phyloP scores from a whole-genome alignment of 768 basidiomycete genomes.

The Leccinum boreale region DNA sequence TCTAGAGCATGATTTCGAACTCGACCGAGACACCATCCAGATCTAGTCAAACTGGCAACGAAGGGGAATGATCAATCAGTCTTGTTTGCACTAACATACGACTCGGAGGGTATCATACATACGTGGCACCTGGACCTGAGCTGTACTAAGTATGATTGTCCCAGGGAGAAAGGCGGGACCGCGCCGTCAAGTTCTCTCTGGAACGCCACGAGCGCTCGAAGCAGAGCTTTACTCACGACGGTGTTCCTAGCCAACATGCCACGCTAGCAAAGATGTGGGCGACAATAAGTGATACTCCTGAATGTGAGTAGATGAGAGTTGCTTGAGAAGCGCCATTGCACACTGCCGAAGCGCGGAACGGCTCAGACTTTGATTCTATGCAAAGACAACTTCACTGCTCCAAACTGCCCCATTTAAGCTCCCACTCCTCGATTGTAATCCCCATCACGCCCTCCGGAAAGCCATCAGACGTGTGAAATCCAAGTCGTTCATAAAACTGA shows the following conservation, averaged over 20 bases:
- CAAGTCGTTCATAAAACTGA: conserved; percentile 59
- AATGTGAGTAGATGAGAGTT: too few relatives aligned
- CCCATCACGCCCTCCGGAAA: conserved; percentile 52
- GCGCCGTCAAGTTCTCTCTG: conserved; percentile 1
- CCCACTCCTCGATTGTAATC: conserved; percentile 44
- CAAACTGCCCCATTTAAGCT: conserved; percentile 1
- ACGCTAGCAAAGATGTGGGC: neutral
- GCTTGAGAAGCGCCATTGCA: too few relatives aligned
- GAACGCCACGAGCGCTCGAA: neutral
- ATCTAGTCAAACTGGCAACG: neutral
- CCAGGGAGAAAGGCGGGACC: conserved; percentile 4
- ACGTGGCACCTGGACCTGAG: neutral
- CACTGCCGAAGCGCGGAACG: neutral
- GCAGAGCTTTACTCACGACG: neutral
- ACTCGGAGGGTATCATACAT: neutral
- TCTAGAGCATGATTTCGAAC: conserved; percentile 14
- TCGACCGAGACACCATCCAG: conserved; percentile 11
- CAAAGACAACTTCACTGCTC: neutral
- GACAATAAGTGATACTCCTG: too few relatives aligned
- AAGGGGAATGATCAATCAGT: neutral
- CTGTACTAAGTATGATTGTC: neutral
- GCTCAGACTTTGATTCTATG: neutral
- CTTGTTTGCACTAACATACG: too few relatives aligned
- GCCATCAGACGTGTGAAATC: conserved; percentile 57
- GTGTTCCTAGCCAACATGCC: neutral